Evolutionary conservation across 2,329 filamentous ascomycete genomes (phyloP).

Genomic region (Aspergillus hiratsukae): DNA sequence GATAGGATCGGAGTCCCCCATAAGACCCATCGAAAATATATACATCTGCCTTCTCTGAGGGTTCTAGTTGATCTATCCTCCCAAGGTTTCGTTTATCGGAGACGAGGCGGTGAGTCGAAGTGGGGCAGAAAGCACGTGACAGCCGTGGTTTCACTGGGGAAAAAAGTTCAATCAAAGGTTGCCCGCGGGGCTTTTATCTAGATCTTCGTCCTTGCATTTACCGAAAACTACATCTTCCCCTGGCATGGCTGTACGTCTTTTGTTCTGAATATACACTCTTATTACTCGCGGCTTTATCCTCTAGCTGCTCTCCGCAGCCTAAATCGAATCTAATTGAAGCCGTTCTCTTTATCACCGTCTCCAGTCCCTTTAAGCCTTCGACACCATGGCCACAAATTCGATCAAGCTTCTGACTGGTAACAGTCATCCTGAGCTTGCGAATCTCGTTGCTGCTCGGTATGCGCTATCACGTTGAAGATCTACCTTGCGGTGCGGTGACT

Average conservation of each 20-base stretch:
- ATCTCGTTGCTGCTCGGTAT: constrained; percentile 64
- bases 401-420: constrained; percentile 73
- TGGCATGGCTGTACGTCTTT: not conserved
- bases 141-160: constrained; percentile 12
- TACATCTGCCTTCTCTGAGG: not conserved
- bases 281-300: constrained; percentile 3
- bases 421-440: constrained; percentile 68
- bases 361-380: not conserved
- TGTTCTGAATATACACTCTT: not conserved
- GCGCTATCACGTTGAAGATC: constrained; percentile 16
- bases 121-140: constrained; percentile 9
- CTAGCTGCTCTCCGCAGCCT: not conserved
- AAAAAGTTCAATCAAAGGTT: constrained; percentile 7
- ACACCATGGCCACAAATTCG: constrained; percentile 63
- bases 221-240: not conserved
- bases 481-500: not conserved
- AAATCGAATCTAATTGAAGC: not conserved
- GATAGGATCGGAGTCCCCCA: not conserved
- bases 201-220: not conserved
- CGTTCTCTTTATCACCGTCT: constrained; percentile 1
- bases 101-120: constrained; percentile 10
- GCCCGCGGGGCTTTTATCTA: constrained; percentile 7
- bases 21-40: not conserved
- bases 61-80: not conserved
- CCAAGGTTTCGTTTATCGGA: not conserved